Conservation (phyloP, 225 moss, liverwort and hornwort genomes). For the Pseudoscleropodium purum region DNA sequence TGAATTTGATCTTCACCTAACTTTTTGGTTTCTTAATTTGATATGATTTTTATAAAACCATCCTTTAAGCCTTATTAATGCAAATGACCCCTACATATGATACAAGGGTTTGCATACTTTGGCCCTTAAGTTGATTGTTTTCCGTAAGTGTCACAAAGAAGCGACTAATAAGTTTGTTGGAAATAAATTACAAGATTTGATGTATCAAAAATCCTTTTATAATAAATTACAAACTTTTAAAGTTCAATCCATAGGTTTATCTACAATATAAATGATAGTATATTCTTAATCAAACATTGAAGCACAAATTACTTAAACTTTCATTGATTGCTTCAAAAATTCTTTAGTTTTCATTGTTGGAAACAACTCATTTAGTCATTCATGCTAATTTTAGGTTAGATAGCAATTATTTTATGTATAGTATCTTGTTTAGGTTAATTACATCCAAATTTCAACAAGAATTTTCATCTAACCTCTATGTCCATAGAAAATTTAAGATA, state of each 20-base stretch:
- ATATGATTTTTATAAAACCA: too few species aligned
- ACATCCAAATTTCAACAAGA: neutral
- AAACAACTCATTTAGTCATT: neutral
- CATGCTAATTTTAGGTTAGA: neutral
- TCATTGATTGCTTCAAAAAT: neutral
- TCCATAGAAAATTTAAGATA: neutral
- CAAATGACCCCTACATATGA: too few species aligned
- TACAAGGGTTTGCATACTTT: too few species aligned
- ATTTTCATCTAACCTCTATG: neutral
- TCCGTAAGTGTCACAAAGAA: neutral
- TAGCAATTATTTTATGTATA: neutral
- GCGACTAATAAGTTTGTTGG: accelerated
- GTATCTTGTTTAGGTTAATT: neutral
- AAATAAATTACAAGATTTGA: neutral
- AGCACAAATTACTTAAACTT: neutral
- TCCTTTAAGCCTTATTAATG: too few species aligned
- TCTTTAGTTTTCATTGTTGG: neutral
- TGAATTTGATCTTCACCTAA: too few species aligned
- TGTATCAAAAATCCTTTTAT: neutral
- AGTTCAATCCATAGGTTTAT: too few species aligned
- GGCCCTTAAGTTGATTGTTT: too few species aligned
- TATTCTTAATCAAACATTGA: neutral
- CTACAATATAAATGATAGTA: neutral
- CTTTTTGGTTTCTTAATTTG: too few species aligned
- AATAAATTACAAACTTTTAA: neutral